These are phyloP conservation scores for Curvularia spicifera DNA, from an alignment of 2,329 filamentous ascomycete genomes.

Conservation along the genomic window DNA sequence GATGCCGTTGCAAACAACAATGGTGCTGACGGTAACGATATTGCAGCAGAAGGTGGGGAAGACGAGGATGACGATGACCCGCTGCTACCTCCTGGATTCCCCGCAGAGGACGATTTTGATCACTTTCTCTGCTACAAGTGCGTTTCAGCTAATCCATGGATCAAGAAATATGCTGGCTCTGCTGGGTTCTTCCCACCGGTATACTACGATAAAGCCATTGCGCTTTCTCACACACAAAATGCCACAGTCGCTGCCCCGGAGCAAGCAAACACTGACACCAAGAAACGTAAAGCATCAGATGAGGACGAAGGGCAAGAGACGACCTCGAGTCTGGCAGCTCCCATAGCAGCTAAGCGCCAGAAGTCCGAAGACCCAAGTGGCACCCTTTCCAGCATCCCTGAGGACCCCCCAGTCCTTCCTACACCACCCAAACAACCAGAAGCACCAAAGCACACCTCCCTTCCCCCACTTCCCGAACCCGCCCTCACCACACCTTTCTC, in stretches of 20 bases:
- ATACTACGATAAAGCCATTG: conserved; percentile 53
- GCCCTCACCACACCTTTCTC: conserved; percentile 69
- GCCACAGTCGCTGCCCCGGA: conserved; percentile 19
- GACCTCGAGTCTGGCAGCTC: conserved; percentile 24
- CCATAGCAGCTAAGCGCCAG: conserved; percentile 42
- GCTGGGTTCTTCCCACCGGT: conserved; percentile 80
- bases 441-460: conserved; percentile 66
- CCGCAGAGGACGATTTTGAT: conserved; percentile 86
- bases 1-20: conserved; percentile 25
- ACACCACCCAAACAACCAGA: conserved; percentile 36
- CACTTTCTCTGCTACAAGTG: conserved; percentile 95
- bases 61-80: conserved; percentile 59
- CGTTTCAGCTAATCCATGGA: conserved; percentile 85
- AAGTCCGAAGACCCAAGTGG: conserved; percentile 43
- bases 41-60: conserved; percentile 61
- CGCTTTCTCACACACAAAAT: conserved; percentile 18
- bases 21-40: conserved; percentile 44
- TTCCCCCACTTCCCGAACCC: conserved; percentile 61
- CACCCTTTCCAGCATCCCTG: conserved; percentile 45
- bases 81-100: conserved; percentile 84
- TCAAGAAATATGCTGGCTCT: conserved; percentile 83
- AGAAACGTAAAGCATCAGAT: conserved; percentile 57
- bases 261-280: conserved; percentile 32
- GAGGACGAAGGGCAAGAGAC: conserved; percentile 41
- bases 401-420: conserved; percentile 34